Conservation (phyloP, 2,329 filamentous ascomycete species). For the Xylariaceae sp. region DNA sequence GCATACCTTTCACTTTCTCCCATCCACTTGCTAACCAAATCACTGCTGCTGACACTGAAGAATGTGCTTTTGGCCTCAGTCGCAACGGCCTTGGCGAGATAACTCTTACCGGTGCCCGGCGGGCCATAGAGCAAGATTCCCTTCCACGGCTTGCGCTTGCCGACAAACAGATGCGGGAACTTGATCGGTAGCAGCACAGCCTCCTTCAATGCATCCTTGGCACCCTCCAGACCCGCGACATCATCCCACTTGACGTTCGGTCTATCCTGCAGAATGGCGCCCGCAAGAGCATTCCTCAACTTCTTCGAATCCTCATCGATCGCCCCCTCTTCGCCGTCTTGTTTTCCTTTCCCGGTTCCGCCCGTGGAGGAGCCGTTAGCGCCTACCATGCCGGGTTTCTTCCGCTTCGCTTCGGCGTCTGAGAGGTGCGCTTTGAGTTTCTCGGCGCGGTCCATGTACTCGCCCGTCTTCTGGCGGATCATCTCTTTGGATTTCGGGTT, state of each 20-base stretch:
- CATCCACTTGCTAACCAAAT: slow-evolving; percentile 99
- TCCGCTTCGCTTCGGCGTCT: slow-evolving; percentile 66
- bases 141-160: slow-evolving; percentile 97
- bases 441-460: slow-evolving; percentile 98
- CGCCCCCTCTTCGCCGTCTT: slow-evolving; percentile 50
- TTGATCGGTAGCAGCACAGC: slow-evolving; percentile 97
- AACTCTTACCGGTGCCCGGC: slow-evolving; percentile 95
- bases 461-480: slow-evolving; percentile 89
- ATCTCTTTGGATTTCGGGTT: slow-evolving; percentile 96
- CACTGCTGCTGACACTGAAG: slow-evolving; percentile 96
- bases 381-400: slow-evolving; percentile 68
- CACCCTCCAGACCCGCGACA: slow-evolving; percentile 87
- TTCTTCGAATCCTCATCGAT: slow-evolving; percentile 92
- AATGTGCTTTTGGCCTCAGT: slow-evolving; percentile 99
- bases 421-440: slow-evolving; percentile 91
- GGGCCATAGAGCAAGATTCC: slow-evolving; percentile 95
- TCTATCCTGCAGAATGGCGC: slow-evolving; percentile 90
- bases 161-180: slow-evolving; percentile 93
- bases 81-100: slow-evolving; percentile 93
- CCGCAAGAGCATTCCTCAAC: slow-evolving; percentile 81
- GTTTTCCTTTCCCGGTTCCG: slow-evolving; percentile 59
- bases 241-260: slow-evolving; percentile 98
- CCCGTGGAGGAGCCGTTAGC: slow-evolving; percentile 65
- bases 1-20: slow-evolving; percentile 94
- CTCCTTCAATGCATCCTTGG: slow-evolving; percentile 96